A percentile compares a stretch with the other conserved stretches of the same genome.
Evolutionary conservation across 73 alveolate species (phyloP).

Genomic region (Paramecium octaurelia): DNA sequence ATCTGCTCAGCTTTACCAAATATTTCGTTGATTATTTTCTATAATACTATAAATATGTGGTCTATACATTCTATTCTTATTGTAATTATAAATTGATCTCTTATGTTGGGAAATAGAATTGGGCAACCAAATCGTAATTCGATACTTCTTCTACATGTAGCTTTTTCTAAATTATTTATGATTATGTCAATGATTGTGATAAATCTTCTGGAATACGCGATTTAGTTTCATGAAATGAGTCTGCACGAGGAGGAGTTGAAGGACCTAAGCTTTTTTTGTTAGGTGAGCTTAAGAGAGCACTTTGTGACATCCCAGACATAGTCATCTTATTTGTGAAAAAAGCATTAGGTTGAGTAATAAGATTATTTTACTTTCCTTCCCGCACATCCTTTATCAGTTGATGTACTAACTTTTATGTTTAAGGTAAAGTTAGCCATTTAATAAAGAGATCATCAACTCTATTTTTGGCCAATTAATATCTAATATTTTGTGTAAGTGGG

Average conservation of each 20-base stretch:
- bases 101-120: conserved; percentile 48
- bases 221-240: background rate
- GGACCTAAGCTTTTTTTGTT: conserved; percentile 1
- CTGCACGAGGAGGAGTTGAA: conserved; percentile 47
- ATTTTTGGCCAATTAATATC: conserved; percentile 32
- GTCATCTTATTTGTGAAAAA: conserved; percentile 43
- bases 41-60: background rate
- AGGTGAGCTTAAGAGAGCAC: conserved; percentile 32
- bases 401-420: background rate
- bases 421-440: conserved; percentile 31
- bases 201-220: background rate
- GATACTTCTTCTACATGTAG: background rate
- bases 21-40: conserved; percentile 47
- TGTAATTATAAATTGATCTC: background rate
- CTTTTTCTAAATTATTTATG: background rate
- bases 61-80: conserved; percentile 34
- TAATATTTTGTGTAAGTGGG: background rate
- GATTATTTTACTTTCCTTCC: background rate
- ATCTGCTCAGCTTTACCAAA: conserved; percentile 33
- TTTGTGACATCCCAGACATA: conserved; percentile 45
- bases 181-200: conserved; percentile 15
- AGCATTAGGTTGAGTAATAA: conserved; percentile 47
- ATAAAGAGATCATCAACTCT: conserved; percentile 35
- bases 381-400: background rate
- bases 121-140: conserved; percentile 54